Base-by-base conservation (phyloP, 768 basidiomycete species). In the Rhodotorula diobovata region DNA sequence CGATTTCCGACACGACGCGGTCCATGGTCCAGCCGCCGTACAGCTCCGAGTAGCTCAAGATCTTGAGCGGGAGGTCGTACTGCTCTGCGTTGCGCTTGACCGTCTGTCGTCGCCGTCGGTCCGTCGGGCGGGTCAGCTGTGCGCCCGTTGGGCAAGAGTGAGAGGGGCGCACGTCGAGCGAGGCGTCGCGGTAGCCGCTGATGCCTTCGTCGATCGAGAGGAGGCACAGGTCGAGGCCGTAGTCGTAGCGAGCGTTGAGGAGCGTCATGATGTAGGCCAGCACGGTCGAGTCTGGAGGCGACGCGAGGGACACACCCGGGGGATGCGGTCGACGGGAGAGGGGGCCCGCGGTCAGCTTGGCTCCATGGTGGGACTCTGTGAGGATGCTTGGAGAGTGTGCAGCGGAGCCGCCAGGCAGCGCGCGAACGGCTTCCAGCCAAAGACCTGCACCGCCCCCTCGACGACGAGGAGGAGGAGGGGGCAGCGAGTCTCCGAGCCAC, bases 21-120 rank as follows among this genome's bases (percentile, higher is more conserved):
- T 99, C 96, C 95, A 99, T 99, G 4, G 95, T 98, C 95, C 96
- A 98, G 28, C 96, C 96, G 34, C 60, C 63, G 76, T 98, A 99
- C 11, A 98, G 85, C 77, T 97, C 94, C 72, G 92, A 88, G 73
- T 99, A 99, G 3, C 91, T 91, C 35, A 98, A 84, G 67, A 99
- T 97, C 82, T 95, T 96, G 50, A 99, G 86, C 0, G 95, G 94
- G 81, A 98, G 89, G 57, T 88, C 85, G 79, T 99, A 98, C 81
- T 99, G 94, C 68, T 89, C 84, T 77, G 96, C 92, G 80, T 99
- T 99, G 53, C 93, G 86, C 81, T 98, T 97, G 53, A 99, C 96
- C 0, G 96, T 97, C 95, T 97, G 80, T n/a, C n/a, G n/a, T n/a
- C n/a, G n/a, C n/a, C 28, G 46, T 57, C 16, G 21, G 34, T 39